Evolutionary conservation across 352 stramenopile species (phyloP).

Genomic region (Peronosclerospora sorghi): DNA sequence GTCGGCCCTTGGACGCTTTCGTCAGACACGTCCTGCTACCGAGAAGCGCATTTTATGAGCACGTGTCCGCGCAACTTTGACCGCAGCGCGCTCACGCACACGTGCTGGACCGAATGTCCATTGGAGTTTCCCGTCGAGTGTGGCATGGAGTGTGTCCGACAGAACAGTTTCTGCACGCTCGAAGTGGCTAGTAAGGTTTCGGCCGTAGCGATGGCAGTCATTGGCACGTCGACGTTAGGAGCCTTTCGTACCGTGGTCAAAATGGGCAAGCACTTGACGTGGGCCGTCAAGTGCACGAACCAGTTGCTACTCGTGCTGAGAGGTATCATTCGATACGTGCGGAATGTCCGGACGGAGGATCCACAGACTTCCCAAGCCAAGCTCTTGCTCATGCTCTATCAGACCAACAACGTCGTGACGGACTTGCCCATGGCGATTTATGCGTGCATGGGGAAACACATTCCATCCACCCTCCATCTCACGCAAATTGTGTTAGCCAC

Average conservation of each 20-base stretch:
- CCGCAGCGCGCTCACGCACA: slow-evolving; percentile 31
- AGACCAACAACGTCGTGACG: slow-evolving; percentile 17
- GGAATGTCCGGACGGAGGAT: slow-evolving; percentile 17
- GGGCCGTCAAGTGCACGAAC: slow-evolving; percentile 14
- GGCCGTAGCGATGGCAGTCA: slow-evolving; percentile 24
- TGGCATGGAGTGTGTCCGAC: slow-evolving; percentile 39
- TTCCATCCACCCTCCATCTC: slow-evolving; percentile 9
- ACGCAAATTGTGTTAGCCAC: slow-evolving; percentile 12
- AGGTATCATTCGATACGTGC: slow-evolving; percentile 20
- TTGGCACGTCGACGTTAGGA: slow-evolving; percentile 27
- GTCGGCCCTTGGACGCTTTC: slow-evolving; percentile 24
- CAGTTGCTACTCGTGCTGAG: slow-evolving; percentile 17
- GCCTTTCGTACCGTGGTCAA: slow-evolving; percentile 27
- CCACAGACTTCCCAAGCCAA: slow-evolving; percentile 10
- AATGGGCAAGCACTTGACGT: slow-evolving; percentile 14
- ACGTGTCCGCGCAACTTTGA: slow-evolving; percentile 31
- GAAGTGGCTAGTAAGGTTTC: slow-evolving; percentile 32
- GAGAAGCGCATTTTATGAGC: slow-evolving; percentile 24
- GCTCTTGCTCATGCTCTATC: slow-evolving; percentile 16
- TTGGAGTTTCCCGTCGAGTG: slow-evolving; percentile 44
- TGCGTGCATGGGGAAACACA: slow-evolving; percentile 16
- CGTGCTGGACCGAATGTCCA: slow-evolving; percentile 47
- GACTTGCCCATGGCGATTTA: slow-evolving; percentile 21
- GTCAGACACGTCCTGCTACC: slow-evolving; percentile 15
- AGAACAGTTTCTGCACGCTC: slow-evolving; percentile 32